A percentile compares a stretch with the other conserved stretches of the same genome.
Conservation (phyloP, 371 early-diverging fungal genomes). For the Fennellomyces sp. region DNA sequence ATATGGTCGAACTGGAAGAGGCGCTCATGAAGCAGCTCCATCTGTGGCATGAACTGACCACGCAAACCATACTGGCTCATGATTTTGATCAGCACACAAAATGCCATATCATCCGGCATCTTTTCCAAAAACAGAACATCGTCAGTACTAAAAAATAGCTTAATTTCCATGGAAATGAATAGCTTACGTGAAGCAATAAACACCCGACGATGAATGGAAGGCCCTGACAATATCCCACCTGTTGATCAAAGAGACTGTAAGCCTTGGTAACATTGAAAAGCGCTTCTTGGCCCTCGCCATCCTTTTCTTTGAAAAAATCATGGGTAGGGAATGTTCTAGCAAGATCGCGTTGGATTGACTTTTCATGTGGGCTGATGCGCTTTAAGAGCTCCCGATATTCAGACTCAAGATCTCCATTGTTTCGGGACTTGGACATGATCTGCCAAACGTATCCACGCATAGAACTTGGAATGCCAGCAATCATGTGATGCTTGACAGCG, state of each 20-base stretch:
- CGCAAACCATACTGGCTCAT: conserved; percentile 79
- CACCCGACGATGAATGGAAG: conserved; percentile 89
- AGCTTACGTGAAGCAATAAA: conserved; percentile 78
- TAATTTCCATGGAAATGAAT: conserved; percentile 8
- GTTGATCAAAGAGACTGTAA: conserved; percentile 87
- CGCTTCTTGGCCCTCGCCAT: conserved; percentile 80
- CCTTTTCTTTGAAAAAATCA: conserved; percentile 75
- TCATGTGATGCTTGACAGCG: conserved; percentile 29
- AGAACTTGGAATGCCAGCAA: conserved; percentile 77
- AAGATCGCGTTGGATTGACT: conserved; percentile 85
- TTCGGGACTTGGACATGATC: conserved; percentile 60
- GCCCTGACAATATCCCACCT: conserved; percentile 97
- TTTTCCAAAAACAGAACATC: conserved; percentile 21
- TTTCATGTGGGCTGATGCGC: conserved; percentile 81
- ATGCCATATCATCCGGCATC: conserved; percentile 88
- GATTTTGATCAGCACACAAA: conserved; percentile 76
- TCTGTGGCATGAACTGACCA: conserved; percentile 75
- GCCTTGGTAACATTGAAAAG: conserved; percentile 88
- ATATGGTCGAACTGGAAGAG: conserved; percentile 87
- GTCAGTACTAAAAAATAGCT: background rate
- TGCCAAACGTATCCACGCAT: conserved; percentile 92
- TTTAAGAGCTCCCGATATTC: conserved; percentile 78
- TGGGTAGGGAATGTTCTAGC: conserved; percentile 87
- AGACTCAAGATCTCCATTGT: conserved; percentile 73
- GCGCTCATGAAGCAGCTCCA: conserved; percentile 81